phyloP scores from a whole-genome alignment of 2,329 filamentous ascomycete genomes.

The Zasmidium citrigriseum region DNA sequence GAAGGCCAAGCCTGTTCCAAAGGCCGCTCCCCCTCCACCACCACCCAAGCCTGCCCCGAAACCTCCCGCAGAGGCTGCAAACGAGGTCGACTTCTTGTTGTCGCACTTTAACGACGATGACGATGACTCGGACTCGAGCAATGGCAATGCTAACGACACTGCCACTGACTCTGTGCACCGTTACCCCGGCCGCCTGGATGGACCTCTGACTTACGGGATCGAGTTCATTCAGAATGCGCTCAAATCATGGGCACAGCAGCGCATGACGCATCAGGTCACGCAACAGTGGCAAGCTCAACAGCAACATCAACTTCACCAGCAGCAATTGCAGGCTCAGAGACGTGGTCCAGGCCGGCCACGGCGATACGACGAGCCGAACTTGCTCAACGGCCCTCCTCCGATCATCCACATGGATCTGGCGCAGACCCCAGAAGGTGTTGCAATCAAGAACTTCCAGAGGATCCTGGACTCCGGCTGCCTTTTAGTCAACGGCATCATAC shows the following conservation, averaged over 20 bases:
- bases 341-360: slow-evolving; percentile 29
- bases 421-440: slow-evolving; percentile 32
- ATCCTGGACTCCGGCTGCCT: slow-evolving; percentile 34
- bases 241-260: slow-evolving; percentile 35
- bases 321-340: slow-evolving; percentile 16
- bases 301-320: slow-evolving; percentile 16
- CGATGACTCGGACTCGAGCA: slow-evolving; percentile 22
- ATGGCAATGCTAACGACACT: slow-evolving; percentile 16
- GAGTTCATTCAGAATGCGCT: slow-evolving; percentile 37
- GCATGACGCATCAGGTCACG: slow-evolving; percentile 23
- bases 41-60: slow-evolving; percentile 1
- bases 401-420: slow-evolving; percentile 27
- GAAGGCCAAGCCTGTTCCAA: neutral
- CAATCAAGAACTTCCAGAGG: slow-evolving; percentile 33
- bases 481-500: slow-evolving; percentile 30
- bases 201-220: slow-evolving; percentile 32
- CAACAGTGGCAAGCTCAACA: slow-evolving; percentile 23
- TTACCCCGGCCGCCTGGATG: slow-evolving; percentile 25
- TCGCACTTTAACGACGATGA: slow-evolving; percentile 26
- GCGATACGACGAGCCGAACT: slow-evolving; percentile 23
- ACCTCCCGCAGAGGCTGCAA: neutral
- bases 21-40: neutral
- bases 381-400: slow-evolving; percentile 14
- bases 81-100: slow-evolving; percentile 28
- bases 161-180: slow-evolving; percentile 15